Evolutionary conservation across 2,329 filamentous ascomycete species (phyloP).

Genomic region (Neonectria punicea): DNA sequence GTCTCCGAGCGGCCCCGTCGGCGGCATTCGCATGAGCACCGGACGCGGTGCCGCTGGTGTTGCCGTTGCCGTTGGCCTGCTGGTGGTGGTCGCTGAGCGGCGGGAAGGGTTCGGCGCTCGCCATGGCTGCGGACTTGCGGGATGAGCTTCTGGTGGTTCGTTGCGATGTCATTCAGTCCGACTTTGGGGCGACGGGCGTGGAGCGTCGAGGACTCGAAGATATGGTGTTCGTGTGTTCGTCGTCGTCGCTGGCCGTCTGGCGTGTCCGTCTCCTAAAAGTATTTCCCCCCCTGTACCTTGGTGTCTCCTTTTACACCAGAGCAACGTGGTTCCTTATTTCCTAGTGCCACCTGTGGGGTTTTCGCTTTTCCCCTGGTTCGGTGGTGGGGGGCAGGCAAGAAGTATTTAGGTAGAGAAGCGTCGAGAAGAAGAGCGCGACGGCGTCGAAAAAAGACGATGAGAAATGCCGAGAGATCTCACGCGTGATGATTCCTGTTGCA

Average conservation of each 20-base stretch:
- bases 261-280: not conserved
- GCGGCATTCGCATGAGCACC: conserved; percentile 42
- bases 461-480: not conserved
- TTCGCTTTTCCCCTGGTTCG: not conserved
- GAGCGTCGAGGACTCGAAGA: not conserved
- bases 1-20: conserved; percentile 54
- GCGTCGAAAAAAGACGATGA: not conserved
- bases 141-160: conserved; percentile 11
- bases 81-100: conserved; percentile 63
- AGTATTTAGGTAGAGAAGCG: not conserved
- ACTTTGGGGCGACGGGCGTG: not conserved
- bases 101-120: conserved; percentile 65
- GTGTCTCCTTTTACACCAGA: not conserved
- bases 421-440: not conserved
- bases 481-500: not conserved
- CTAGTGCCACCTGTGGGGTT: not conserved
- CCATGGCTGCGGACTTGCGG: conserved; percentile 48
- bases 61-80: conserved; percentile 45
- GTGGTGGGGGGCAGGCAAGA: not conserved
- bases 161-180: conserved; percentile 12
- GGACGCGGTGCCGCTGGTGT: conserved; percentile 34
- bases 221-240: not conserved
- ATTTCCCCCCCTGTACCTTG: not conserved
- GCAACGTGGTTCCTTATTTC: not conserved
- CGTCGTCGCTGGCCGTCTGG: not conserved